Base-by-base conservation (phyloP, 768 basidiomycete genomes). In the Exsudoporus frostii region DNA sequence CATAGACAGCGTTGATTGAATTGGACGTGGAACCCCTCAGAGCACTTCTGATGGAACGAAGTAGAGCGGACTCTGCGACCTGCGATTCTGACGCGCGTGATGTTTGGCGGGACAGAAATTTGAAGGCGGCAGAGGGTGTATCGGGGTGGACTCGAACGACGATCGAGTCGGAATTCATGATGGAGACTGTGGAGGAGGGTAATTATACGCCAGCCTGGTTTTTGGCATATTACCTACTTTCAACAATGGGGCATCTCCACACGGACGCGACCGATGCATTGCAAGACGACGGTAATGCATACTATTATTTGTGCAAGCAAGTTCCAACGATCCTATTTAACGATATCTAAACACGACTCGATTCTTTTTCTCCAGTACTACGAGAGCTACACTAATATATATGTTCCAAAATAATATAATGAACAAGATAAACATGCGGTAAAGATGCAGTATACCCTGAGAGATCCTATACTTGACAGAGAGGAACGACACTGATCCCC, bases 31-130 rank as follows among this genome's bases (percentile, higher is more conserved):
- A 73, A 42, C 84, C 84, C 30, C 79, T 81, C 36, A 89, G 72
- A 14, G 82, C 84, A n/a, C 65, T 67, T 36, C 78, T 78, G 48
- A 89, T 85, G 24, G 85, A 73, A 51, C 72, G 74, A 36, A 88
- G 73, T 1, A 90, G 71, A 17, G 64, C 60, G 13, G 78, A 77
- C 32, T 69, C 70, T 38, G 48, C 22, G 19, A 53, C 30, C 2
- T 45, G 50, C 14, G 52, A 32, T 48, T 49, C 57, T 14, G 57
- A 34, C 14, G 37, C 0, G 34, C 32, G 43, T 41, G 69, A 50
- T 45, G 68, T 56, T 27, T 65, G 61, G 30, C 66, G 65, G 27
- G 71, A 58, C 17, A 83, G 71, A 56, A 74, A 75, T 51, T 72
- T 66, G 54, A 65, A 60, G 27, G 80, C 79, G 40, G 79, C 73